phyloP scores from a whole-genome alignment of 1,284 basidiomycete genomes.

The Ustilago shanxiensis region DNA sequence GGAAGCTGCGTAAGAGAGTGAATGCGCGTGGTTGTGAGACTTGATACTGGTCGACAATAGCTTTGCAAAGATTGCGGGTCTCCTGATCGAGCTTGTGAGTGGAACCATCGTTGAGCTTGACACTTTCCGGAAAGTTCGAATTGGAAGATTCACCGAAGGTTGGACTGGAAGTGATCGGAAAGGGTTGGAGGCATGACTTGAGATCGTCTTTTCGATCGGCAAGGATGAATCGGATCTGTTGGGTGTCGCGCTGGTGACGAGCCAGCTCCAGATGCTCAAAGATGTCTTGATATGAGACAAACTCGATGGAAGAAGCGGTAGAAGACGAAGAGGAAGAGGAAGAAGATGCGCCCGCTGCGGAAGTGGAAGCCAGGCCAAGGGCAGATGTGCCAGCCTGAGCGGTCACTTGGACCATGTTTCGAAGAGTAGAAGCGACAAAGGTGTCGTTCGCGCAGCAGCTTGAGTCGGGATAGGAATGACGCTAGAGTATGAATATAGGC shows the following conservation, averaged over 20 bases:
- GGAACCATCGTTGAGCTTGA: constrained; percentile 78
- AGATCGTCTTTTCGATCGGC: constrained; percentile 39
- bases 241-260: constrained; percentile 36
- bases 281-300: constrained; percentile 60
- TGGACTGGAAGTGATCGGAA: constrained; percentile 21
- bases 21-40: constrained; percentile 83
- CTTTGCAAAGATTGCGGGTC: constrained; percentile 78
- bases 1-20: constrained; percentile 79
- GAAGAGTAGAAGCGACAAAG: background rate
- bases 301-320: constrained; percentile 8
- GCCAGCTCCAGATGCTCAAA: constrained; percentile 63
- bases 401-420: constrained; percentile 1
- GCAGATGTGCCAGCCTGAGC: background rate
- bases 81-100: constrained; percentile 75
- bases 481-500: background rate
- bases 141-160: constrained; percentile 9
- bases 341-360: background rate
- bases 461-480: background rate
- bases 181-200: constrained; percentile 48
- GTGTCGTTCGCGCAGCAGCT: background rate
- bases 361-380: constrained; percentile 1
- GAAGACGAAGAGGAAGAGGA: constrained; percentile 5
- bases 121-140: constrained; percentile 67
- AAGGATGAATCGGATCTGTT: constrained; percentile 46
- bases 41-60: constrained; percentile 78